Evolutionary conservation across 352 stramenopile species (phyloP).

Genomic region (Phytophthora quininea): DNA sequence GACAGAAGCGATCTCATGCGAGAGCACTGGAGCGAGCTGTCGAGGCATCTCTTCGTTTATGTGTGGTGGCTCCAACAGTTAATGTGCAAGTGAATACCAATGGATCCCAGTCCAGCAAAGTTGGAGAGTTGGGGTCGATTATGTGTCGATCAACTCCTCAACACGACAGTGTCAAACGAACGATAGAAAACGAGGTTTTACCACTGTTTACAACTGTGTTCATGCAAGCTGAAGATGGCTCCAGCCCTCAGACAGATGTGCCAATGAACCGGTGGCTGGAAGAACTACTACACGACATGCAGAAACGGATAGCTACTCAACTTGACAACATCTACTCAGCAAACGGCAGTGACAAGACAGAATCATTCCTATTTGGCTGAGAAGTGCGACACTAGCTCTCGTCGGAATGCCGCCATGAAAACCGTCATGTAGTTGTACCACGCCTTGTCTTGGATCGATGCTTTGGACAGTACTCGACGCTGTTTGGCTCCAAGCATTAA

Average conservation of each 20-base stretch:
- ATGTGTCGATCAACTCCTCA: constrained; percentile 38
- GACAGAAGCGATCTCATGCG: constrained; percentile 38
- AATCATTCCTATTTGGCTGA: constrained; percentile 16
- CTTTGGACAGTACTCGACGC: not conserved
- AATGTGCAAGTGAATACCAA: constrained; percentile 75
- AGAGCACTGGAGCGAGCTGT: constrained; percentile 42
- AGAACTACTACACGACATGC: constrained; percentile 72
- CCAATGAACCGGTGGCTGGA: constrained; percentile 58
- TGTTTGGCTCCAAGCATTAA: constrained; percentile 19
- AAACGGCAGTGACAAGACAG: constrained; percentile 5
- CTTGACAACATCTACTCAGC: constrained; percentile 46
- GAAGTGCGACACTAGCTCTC: constrained; percentile 22
- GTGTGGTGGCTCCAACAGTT: constrained; percentile 81
- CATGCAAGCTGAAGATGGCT: constrained; percentile 41
- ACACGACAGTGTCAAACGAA: constrained; percentile 50
- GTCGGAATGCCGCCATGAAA: constrained; percentile 29
- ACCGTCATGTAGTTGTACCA: constrained; percentile 23
- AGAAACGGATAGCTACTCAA: constrained; percentile 68
- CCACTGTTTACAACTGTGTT: constrained; percentile 63
- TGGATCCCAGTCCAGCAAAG: constrained; percentile 12
- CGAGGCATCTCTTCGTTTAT: constrained; percentile 65
- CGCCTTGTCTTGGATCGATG: constrained; percentile 14
- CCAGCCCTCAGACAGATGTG: constrained; percentile 32
- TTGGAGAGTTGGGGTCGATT: constrained; percentile 6
- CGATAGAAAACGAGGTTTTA: constrained; percentile 74